Evolutionary conservation across 2,329 filamentous ascomycete species (phyloP), one percentile per base, ranked within the genome.

Genomic region (Colletotrichum gigasporum): DNA sequence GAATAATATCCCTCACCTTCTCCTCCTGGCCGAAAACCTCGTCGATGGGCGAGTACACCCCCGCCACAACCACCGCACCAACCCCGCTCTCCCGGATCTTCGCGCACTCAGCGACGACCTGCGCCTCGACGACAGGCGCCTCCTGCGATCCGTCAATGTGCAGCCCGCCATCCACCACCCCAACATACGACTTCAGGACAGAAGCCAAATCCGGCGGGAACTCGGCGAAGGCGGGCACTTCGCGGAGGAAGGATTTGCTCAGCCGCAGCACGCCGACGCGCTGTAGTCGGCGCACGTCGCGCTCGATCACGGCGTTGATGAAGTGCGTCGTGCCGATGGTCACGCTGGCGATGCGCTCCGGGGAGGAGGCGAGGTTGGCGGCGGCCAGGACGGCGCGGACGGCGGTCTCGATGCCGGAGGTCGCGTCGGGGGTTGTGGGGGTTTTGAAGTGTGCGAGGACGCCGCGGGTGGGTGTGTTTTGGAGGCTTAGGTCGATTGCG

Each of bases 261-360:
- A 88, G 78, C 1, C 86, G 80, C 12, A 88, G 69, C 2, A 87
- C 83, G 1, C 83, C 85, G 2, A 87, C 85, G 3, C 73, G 76
- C 14, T 80, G 78, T 2, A 88, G 71, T 2, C 83, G 78, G 2
- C 77, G 70, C 6, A 75, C 75, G 66, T 87, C 85, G 42, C 81
- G 76, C 71, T 87, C 84, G 1, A 88, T 77, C 2, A 88, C 82
- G 5, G 85, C 85, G 65, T 88, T 88, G 69, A 87, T 80, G 68
- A 88, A 88, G 63, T 88, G 85, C 0, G 85, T 87, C 1, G 82
- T 85, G 50, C 83, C 84, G 63, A 86, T 83, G 3, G 82, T 84
- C 12, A 86, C 79, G 65, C 80, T 82, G 18, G 81, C 78, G 14
- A 86, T 75, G 9, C 79, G 72, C 6, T 41, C 63, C 12, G 63